phyloP scores from a whole-genome alignment of 345 rosid species.

The Cardiospermum halicacabum region DNA sequence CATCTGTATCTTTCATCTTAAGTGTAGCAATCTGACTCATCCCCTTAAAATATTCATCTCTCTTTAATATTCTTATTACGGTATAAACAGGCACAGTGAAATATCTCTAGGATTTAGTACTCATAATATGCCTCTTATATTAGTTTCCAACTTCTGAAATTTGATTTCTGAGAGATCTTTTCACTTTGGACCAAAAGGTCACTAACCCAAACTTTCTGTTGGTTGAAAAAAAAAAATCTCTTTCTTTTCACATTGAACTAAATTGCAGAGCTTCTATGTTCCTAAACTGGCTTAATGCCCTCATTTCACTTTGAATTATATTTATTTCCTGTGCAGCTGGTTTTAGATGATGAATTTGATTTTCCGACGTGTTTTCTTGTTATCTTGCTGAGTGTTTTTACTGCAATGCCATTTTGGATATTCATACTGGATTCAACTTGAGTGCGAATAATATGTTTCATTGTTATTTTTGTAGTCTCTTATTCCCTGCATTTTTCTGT shows the following conservation, averaged over 20 bases:
- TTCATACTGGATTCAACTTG: neutral
- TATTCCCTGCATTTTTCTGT: neutral
- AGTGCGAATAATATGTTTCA: neutral
- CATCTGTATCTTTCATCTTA: neutral
- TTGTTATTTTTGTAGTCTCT: neutral
- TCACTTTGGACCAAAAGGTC: neutral
- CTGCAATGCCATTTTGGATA: neutral
- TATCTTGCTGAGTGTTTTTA: neutral
- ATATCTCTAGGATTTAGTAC: neutral
- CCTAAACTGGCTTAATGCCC: neutral
- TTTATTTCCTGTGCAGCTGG: constrained; percentile 3
- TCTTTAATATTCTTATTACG: neutral
- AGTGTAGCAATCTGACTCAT: constrained; percentile 4
- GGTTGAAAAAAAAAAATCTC: neutral
- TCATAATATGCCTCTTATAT: neutral
- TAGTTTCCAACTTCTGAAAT: neutral
- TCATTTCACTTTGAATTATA: neutral
- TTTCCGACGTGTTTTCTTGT: neutral
- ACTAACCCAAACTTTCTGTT: too few relatives aligned
- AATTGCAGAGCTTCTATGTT: neutral
- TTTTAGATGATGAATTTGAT: neutral
- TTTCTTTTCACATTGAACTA: neutral
- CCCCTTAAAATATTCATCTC: neutral
- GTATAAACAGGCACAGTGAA: neutral
- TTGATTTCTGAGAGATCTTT: neutral